These are phyloP conservation scores for Aspergillus melleus DNA, from an alignment of 2,329 filamentous ascomycete species.

Conservation along the genomic window DNA sequence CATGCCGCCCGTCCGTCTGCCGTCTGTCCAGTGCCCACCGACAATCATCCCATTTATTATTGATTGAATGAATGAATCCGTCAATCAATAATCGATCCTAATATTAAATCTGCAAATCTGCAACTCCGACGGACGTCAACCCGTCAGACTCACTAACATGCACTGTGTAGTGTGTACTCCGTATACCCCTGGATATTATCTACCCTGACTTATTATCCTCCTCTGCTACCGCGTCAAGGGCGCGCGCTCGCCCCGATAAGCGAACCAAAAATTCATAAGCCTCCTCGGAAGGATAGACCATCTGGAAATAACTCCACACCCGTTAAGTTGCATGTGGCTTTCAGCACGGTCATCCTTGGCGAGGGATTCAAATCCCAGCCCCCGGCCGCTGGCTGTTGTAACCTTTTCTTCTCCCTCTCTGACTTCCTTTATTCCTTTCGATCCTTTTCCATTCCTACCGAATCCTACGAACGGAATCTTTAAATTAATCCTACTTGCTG, in stretches of 20 bases:
- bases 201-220: not conserved
- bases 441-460: not conserved
- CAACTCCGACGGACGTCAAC: not conserved
- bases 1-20: not conserved
- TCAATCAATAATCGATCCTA: too few relatives aligned
- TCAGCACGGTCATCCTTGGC: not conserved
- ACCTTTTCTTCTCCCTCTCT: not conserved
- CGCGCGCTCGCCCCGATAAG: not conserved
- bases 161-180: too few relatives aligned
- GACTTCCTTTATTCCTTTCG: not conserved
- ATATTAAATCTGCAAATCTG: too few relatives aligned
- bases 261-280: not conserved
- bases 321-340: not conserved
- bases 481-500: too few relatives aligned
- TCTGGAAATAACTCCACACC: not conserved
- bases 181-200: not conserved
- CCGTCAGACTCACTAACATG: not conserved
- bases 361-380: not conserved
- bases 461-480: not conserved
- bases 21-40: not conserved
- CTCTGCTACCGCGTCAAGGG: not conserved
- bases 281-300: not conserved
- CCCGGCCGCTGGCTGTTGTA: not conserved
- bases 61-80: too few relatives aligned
- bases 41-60: not conserved